Evolutionary conservation across 164 flowering plant genomes (phyloP).

Genomic region (Nelumbo lutea): DNA sequence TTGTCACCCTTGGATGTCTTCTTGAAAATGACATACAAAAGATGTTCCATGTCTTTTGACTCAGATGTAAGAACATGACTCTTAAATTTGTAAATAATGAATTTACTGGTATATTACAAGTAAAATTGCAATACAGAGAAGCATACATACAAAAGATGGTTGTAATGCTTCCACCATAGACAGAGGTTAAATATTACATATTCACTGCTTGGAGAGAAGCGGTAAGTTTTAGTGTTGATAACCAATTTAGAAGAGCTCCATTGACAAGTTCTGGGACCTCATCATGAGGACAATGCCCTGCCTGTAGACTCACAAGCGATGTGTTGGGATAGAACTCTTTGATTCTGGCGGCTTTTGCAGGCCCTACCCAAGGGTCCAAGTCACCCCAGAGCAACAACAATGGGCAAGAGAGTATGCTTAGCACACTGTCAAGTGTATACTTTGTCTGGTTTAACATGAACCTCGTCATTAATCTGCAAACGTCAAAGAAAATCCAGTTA

Average conservation of each 20-base stretch:
- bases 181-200: background rate
- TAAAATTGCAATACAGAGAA: background rate
- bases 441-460: slow-evolving; percentile 73
- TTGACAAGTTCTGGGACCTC: slow-evolving; percentile 91
- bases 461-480: slow-evolving; percentile 76
- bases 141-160: no score
- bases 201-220: slow-evolving; percentile 28
- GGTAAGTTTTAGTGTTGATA: slow-evolving; percentile 40
- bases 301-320: slow-evolving; percentile 69
- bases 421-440: slow-evolving; percentile 67
- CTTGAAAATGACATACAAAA: no score
- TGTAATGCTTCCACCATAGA: background rate
- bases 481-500: background rate
- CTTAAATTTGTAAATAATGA: background rate
- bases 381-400: slow-evolving; percentile 91
- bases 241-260: slow-evolving; percentile 64
- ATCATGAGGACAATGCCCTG: slow-evolving; percentile 98
- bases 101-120: background rate
- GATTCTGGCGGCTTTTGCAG: slow-evolving; percentile 74
- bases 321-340: slow-evolving; percentile 83
- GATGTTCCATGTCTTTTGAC: no score
- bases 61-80: no score
- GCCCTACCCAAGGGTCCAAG: slow-evolving; percentile 98
- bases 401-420: slow-evolving; percentile 75
- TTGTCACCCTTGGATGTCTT: no score